Percentiles rank a stretch among this genome's conserved stretches.
phyloP scores from a whole-genome alignment of 2,329 filamentous ascomycete species.

The Grosmannia serpens region DNA sequence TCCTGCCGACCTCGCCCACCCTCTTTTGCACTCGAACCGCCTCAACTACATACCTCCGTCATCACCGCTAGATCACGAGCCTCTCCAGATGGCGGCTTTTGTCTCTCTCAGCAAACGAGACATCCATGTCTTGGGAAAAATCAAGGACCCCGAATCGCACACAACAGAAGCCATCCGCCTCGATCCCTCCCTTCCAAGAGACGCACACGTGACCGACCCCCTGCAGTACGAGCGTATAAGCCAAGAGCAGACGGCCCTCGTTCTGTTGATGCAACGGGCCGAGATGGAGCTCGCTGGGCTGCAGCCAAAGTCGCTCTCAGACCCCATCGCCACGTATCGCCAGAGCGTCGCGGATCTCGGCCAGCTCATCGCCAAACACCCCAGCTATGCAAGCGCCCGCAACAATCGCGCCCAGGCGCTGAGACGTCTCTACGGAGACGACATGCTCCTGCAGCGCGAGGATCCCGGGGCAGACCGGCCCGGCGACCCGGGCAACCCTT shows the following conservation, averaged over 20 bases:
- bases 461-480: not conserved
- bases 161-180: constrained; percentile 42
- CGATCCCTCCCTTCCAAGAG: constrained; percentile 41
- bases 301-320: constrained; percentile 17
- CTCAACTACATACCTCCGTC: not conserved
- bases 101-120: constrained; percentile 42
- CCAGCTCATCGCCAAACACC: constrained; percentile 43
- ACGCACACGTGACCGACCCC: constrained; percentile 43
- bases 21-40: too few relatives aligned
- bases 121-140: constrained; percentile 52
- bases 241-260: constrained; percentile 39
- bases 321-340: constrained; percentile 34
- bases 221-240: constrained; percentile 39
- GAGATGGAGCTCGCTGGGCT: constrained; percentile 40
- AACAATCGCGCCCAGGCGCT: constrained; percentile 65
- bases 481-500: not conserved
- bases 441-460: constrained; percentile 32
- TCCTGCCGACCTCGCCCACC: not conserved
- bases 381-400: constrained; percentile 58
- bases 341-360: constrained; percentile 37
- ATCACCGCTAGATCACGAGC: too few relatives aligned
- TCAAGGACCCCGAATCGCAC: constrained; percentile 54
- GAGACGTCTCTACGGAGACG: constrained; percentile 51
- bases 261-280: constrained; percentile 40
- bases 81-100: not conserved